A percentile compares a stretch with the other conserved stretches of the same genome.
Conservation (phyloP, 2,329 filamentous ascomycete genomes). For the Blastomyces parvus region DNA sequence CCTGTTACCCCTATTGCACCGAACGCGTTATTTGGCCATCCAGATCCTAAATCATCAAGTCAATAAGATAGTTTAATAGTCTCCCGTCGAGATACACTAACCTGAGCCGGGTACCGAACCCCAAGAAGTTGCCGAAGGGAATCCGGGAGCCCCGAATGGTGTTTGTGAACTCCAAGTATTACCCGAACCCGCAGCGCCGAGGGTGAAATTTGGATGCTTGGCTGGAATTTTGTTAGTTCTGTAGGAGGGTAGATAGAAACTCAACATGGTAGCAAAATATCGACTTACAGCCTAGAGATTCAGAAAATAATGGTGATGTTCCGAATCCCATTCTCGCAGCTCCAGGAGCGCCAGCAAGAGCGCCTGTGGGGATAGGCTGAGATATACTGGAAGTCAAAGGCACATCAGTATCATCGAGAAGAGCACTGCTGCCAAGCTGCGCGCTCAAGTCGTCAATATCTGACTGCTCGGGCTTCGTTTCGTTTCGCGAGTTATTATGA, state of each 20-base stretch:
- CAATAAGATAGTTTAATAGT: constrained; percentile 14
- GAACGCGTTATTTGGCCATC: constrained; percentile 43
- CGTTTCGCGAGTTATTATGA: constrained; percentile 36
- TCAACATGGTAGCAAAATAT: background rate
- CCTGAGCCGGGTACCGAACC: constrained; percentile 31
- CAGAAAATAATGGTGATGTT: constrained; percentile 34
- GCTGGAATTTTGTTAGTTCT: constrained; percentile 17
- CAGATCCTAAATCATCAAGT: constrained; percentile 27
- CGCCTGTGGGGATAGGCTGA: constrained; percentile 31
- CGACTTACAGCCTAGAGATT: constrained; percentile 34
- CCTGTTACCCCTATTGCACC: constrained; percentile 40
- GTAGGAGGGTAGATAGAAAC: background rate
- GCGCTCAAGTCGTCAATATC: constrained; percentile 64
- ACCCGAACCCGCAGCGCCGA: constrained; percentile 22
- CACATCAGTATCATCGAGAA: constrained; percentile 67
- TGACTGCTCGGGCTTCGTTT: constrained; percentile 36
- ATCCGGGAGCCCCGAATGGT: constrained; percentile 31
- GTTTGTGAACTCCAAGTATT: constrained; percentile 29
- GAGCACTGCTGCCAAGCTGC: constrained; percentile 81
- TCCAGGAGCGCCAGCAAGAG: constrained; percentile 41
- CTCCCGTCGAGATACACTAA: constrained; percentile 18
- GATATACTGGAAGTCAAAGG: constrained; percentile 45
- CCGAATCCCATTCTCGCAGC: constrained; percentile 36
- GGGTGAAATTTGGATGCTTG: constrained; percentile 28
- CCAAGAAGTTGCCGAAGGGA: constrained; percentile 32